A percentile compares a stretch with the other conserved stretches of the same genome.
Conservation (phyloP, 352 stramenopile species). For the Phytophthora fragariaefolia region DNA sequence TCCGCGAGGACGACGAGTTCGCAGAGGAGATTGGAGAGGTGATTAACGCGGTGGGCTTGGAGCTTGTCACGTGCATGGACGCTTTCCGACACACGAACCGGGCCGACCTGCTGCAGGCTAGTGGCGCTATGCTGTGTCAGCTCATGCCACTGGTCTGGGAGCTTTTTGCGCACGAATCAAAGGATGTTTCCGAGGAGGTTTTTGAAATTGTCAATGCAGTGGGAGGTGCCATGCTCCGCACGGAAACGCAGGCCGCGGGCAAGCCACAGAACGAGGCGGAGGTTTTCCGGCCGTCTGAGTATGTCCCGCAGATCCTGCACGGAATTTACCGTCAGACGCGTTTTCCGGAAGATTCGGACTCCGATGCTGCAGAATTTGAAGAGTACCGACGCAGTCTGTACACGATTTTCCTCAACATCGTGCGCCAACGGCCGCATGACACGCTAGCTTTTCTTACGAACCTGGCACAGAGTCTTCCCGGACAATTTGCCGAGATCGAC, state of each 20-base stretch:
- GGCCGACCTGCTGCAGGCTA: slow-evolving; percentile 50
- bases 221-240: slow-evolving; percentile 65
- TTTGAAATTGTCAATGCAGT: slow-evolving; percentile 89
- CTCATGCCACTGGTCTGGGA: slow-evolving; percentile 87
- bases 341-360: slow-evolving; percentile 75
- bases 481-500: slow-evolving; percentile 61
- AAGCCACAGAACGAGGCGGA: slow-evolving; percentile 42
- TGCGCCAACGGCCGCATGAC: slow-evolving; percentile 70
- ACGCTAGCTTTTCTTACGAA: slow-evolving; percentile 75
- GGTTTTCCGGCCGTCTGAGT: slow-evolving; percentile 77
- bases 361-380: slow-evolving; percentile 86
- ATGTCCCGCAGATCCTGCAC: slow-evolving; percentile 81
- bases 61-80: slow-evolving; percentile 85
- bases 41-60: slow-evolving; percentile 81
- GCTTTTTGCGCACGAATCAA: slow-evolving; percentile 82
- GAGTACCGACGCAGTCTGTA: slow-evolving; percentile 84
- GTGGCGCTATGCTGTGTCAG: slow-evolving; percentile 64
- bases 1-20: slow-evolving; percentile 84
- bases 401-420: slow-evolving; percentile 91
- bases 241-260: slow-evolving; percentile 44
- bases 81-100: slow-evolving; percentile 71
- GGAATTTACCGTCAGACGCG: slow-evolving; percentile 86
- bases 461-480: slow-evolving; percentile 58
- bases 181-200: slow-evolving; percentile 87
- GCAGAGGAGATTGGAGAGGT: slow-evolving; percentile 84